These are phyloP conservation scores for Podila verticillata DNA, from an alignment of 192 early-diverging fungal genomes.

Conservation along the genomic window DNA sequence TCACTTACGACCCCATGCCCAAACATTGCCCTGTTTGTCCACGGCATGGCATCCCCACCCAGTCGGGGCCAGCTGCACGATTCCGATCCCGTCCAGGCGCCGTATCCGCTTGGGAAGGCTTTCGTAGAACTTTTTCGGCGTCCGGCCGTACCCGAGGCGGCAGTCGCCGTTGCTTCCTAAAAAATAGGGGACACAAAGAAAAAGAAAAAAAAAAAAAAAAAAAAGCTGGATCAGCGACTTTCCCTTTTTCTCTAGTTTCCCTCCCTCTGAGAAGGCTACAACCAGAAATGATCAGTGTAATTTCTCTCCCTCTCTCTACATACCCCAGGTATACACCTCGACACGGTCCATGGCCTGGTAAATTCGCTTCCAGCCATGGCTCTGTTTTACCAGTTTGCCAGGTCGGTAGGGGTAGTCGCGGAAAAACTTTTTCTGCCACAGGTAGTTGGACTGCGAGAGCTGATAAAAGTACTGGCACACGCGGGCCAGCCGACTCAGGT, in stretches of 20 bases:
- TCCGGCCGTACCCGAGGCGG: conserved; percentile 35
- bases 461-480: conserved; percentile 6
- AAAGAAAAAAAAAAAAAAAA: background rate
- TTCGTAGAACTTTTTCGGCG: conserved; percentile 34
- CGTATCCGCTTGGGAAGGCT: conserved; percentile 42
- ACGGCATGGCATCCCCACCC: conserved; percentile 47
- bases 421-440: conserved; percentile 44
- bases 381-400: background rate
- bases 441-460: conserved; percentile 25
- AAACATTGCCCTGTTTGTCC: conserved; percentile 36
- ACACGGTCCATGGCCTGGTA: conserved; percentile 47
- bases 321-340: conserved; percentile 51
- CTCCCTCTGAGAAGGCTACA: background rate
- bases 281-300: background rate
- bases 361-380: conserved; percentile 28
- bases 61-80: conserved; percentile 27
- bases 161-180: conserved; percentile 33
- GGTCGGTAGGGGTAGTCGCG: conserved; percentile 22
- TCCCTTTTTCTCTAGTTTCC: background rate
- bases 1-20: conserved; percentile 49
- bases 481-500: conserved; percentile 9
- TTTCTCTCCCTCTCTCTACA: background rate
- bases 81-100: conserved; percentile 32
- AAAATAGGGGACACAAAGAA: background rate
- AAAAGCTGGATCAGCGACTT: too few relatives aligned